A percentile compares a stretch with the other conserved stretches of the same genome.
Conservation (phyloP, 225 moss, liverwort and hornwort species). For the Pseudisothecium myosuroides region DNA sequence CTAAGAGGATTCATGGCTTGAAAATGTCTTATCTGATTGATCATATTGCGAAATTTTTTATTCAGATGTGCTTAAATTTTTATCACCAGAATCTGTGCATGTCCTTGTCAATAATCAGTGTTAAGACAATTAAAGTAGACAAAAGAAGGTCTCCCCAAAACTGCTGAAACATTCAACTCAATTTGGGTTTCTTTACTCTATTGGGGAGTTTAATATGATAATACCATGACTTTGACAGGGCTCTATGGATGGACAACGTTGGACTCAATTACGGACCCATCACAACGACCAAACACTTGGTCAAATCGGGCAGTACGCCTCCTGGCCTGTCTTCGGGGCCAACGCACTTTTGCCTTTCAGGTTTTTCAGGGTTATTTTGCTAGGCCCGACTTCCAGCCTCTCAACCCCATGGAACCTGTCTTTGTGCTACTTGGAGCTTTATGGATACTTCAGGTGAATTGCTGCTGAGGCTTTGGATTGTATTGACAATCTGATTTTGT, state of each 20-base stretch:
- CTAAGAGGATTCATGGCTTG: not conserved
- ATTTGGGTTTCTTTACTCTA: not conserved
- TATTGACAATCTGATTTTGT: not conserved
- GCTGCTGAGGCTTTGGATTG: not conserved
- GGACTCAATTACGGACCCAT: conserved; percentile 71
- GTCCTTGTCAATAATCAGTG: not conserved
- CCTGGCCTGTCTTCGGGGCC: conserved; percentile 81
- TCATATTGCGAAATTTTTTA: not conserved
- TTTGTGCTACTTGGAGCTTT: conserved; percentile 80
- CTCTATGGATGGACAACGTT: conserved; percentile 70
- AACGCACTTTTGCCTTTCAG: conserved; percentile 61
- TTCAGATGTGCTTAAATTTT: not conserved
- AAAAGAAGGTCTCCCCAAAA: not conserved
- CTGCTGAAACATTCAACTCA: not conserved
- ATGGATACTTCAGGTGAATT: conserved; percentile 78
- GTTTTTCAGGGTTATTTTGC: conserved; percentile 59
- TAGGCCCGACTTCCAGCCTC: conserved; percentile 51
- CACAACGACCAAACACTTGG: conserved; percentile 61
- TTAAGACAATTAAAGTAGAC: not conserved
- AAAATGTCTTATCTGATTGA: not conserved
- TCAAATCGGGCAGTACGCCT: conserved; percentile 76
- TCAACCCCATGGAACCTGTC: conserved; percentile 83
- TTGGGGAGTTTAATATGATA: not conserved
- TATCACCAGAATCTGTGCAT: not conserved
- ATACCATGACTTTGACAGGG: conserved; percentile 30